These are phyloP conservation scores for Berkeleyomyces basicola DNA, from an alignment of 2,329 filamentous ascomycete species.

Conservation along the genomic window DNA sequence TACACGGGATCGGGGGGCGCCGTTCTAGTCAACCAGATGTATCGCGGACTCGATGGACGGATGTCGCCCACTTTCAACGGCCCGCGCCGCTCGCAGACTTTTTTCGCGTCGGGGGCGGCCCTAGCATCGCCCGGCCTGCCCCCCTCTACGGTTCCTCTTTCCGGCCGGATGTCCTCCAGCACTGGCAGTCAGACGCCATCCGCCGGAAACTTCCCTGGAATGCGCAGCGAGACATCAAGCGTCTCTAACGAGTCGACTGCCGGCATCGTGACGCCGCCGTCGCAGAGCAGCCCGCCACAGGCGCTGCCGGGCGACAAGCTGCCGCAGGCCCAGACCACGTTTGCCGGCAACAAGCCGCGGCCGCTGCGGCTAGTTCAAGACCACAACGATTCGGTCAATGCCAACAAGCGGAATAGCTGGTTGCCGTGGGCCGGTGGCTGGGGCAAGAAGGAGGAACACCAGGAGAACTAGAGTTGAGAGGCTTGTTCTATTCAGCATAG, in stretches of 20 bases:
- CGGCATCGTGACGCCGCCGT: constrained; percentile 31
- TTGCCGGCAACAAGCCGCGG: constrained; percentile 55
- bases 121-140: constrained; percentile 12
- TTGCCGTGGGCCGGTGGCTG: constrained; percentile 40
- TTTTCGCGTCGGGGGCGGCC: constrained; percentile 39
- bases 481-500: background rate
- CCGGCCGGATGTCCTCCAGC: constrained; percentile 33
- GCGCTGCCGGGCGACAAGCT: constrained; percentile 20
- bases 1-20: constrained; percentile 36
- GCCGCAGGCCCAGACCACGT: constrained; percentile 45
- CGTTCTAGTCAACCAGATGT: constrained; percentile 71
- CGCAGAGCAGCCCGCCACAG: constrained; percentile 35
- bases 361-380: constrained; percentile 80
- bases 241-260: constrained; percentile 45
- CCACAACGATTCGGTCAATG: constrained; percentile 33
- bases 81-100: constrained; percentile 44
- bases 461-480: background rate
- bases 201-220: constrained; percentile 54
- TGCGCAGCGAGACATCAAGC: constrained; percentile 47
- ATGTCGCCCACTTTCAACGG: constrained; percentile 42
- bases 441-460: constrained; percentile 33
- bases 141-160: constrained; percentile 27
- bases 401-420: constrained; percentile 48
- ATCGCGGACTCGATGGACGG: constrained; percentile 53
- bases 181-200: constrained; percentile 26